Evolutionary conservation across 805 yeast species (phyloP).

Genomic region (Lipomyces sp.): DNA sequence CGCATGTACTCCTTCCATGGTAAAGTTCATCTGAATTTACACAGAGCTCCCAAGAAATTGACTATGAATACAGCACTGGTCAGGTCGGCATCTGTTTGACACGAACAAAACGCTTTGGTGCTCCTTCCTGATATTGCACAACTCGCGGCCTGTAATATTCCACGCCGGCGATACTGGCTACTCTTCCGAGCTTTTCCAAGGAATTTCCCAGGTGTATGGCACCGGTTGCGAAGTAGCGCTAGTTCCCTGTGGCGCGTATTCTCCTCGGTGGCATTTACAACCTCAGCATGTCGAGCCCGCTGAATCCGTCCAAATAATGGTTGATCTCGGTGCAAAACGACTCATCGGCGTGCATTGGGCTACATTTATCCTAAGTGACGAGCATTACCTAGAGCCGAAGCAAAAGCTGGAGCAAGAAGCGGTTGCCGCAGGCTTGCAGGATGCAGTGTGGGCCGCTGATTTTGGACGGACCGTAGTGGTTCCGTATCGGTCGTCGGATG

Average conservation of each 20-base stretch:
- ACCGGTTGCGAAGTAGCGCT: constrained; percentile 64
- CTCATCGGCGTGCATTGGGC: constrained; percentile 97
- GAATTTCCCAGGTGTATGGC: constrained; percentile 69
- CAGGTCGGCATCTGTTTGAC: constrained; percentile 81
- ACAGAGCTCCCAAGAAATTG: background rate
- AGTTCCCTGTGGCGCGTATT: constrained; percentile 92
- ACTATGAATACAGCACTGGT: constrained; percentile 76
- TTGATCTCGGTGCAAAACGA: constrained; percentile 61
- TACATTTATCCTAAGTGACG: constrained; percentile 86
- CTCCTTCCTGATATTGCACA: constrained; percentile 71
- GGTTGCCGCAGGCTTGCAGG: constrained; percentile 42
- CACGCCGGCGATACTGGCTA: constrained; percentile 98
- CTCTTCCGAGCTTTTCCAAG: constrained; percentile 68
- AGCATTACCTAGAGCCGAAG: constrained; percentile 72
- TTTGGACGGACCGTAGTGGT: constrained; percentile 70
- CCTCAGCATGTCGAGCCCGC: constrained; percentile 86
- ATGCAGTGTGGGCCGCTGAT: constrained; percentile 65
- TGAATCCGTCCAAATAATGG: constrained; percentile 72
- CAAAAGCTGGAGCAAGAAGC: constrained; percentile 24
- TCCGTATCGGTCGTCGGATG: constrained; percentile 21
- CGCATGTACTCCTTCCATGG: constrained; percentile 82
- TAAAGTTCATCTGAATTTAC: constrained; percentile 2
- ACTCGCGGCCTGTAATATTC: constrained; percentile 73
- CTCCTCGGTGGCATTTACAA: constrained; percentile 91
- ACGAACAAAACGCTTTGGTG: constrained; percentile 87